Conservation (phyloP, 768 basidiomycete genomes). For the Psilocybe sp. region DNA sequence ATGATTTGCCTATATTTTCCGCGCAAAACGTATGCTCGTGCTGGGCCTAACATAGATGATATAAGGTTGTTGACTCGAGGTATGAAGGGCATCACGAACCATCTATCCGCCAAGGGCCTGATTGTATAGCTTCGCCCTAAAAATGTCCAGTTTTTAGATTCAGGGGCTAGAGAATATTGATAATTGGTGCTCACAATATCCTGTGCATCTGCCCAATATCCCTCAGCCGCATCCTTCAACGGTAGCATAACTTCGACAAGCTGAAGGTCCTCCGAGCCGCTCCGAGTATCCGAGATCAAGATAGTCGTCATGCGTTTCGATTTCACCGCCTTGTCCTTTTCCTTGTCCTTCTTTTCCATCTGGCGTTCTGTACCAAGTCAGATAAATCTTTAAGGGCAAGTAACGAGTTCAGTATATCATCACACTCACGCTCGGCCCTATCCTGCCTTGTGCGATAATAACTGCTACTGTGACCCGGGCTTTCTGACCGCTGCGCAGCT, state of each 20-base stretch:
- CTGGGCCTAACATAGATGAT: constrained; percentile 45
- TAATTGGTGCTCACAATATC: constrained; percentile 42
- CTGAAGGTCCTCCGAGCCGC: constrained; percentile 49
- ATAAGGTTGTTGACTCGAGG: background rate
- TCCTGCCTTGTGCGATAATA: no score
- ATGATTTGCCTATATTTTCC: constrained; percentile 71
- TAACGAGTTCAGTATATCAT: no score
- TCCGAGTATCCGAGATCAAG: constrained; percentile 62
- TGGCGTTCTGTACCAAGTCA: no score
- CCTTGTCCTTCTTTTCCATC: background rate
- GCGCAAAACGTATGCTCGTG: constrained; percentile 62
- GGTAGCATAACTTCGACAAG: constrained; percentile 66
- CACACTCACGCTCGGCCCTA: no score
- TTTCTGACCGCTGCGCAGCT: no score
- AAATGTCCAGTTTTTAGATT: background rate
- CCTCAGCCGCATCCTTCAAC: constrained; percentile 50
- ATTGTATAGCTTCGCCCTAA: constrained; percentile 47
- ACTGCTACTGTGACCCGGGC: no score
- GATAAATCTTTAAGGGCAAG: no score
- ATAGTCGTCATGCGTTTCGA: constrained; percentile 58
- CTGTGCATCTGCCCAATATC: constrained; percentile 71
- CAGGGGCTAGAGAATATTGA: background rate
- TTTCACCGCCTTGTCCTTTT: constrained; percentile 11
- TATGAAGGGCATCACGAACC: constrained; percentile 35
- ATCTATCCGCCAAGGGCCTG: constrained; percentile 64